Percentiles rank a stretch among this genome's conserved stretches.
phyloP scores from a whole-genome alignment of 164 flowering plant genomes.

The Houttuynia cordata region DNA sequence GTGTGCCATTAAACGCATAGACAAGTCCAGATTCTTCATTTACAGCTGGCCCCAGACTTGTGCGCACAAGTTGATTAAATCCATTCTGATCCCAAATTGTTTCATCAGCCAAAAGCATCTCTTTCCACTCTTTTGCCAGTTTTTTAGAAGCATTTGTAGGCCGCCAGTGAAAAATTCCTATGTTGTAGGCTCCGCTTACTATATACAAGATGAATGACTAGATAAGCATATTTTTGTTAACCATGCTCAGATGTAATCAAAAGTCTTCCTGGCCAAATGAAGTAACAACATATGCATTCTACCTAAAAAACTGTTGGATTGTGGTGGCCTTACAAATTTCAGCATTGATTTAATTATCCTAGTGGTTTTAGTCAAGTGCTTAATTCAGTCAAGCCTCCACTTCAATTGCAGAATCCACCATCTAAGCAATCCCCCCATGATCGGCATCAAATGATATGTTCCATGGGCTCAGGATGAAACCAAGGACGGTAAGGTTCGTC shows the following conservation, averaged over 20 bases:
- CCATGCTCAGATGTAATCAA: not conserved
- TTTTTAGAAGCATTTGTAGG: conserved; percentile 73
- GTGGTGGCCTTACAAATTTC: too few relatives aligned
- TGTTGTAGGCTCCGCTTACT: conserved; percentile 52
- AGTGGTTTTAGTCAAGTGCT: too few relatives aligned
- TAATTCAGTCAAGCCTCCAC: too few relatives aligned
- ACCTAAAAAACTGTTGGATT: too few relatives aligned
- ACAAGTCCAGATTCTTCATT: conserved; percentile 75
- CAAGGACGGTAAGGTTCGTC: too few relatives aligned
- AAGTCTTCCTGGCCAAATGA: not conserved
- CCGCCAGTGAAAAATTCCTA: conserved; percentile 97
- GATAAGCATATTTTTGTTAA: not conserved
- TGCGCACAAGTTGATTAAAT: conserved; percentile 67
- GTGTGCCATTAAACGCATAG: conserved; percentile 82
- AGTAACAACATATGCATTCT: too few relatives aligned
- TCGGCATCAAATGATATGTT: too few relatives aligned
- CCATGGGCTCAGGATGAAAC: too few relatives aligned
- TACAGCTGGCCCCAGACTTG: conserved; percentile 78
- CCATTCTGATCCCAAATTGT: conserved; percentile 98
- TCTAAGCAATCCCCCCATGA: too few relatives aligned
- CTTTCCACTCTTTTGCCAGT: conserved; percentile 84
- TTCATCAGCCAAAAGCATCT: conserved; percentile 74
- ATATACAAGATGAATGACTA: not conserved
- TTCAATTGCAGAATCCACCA: too few relatives aligned
- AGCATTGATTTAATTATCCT: too few relatives aligned